Conservation (phyloP, 306 rosid genomes). For the Castanopsis chinensis region DNA sequence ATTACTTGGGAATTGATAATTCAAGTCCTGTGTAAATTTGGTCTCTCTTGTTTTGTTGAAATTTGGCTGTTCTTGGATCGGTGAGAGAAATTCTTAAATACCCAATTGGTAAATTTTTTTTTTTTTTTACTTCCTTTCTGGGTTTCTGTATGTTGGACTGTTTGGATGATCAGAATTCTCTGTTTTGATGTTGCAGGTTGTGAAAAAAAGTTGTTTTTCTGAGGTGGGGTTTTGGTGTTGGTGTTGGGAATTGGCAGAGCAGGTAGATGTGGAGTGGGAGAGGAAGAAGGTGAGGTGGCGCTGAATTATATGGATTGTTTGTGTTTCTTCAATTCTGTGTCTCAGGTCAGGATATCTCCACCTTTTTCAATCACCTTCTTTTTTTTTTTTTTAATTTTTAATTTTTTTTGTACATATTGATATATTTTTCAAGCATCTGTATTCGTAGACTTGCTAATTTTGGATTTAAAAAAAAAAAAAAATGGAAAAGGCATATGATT, state of each 20-base stretch:
- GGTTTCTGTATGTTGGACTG: conserved; percentile 19
- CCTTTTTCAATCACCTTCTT: conserved; percentile 1
- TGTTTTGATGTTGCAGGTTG: conserved; percentile 25
- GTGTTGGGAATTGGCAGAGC: conserved; percentile 15
- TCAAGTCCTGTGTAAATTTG: conserved; percentile 29
- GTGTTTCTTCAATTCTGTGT: conserved; percentile 71
- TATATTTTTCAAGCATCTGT: not conserved
- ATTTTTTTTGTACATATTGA: conserved; percentile 3
- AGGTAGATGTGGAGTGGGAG: conserved; percentile 55
- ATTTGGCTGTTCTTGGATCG: conserved; percentile 41
- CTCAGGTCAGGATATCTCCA: conserved; percentile 53
- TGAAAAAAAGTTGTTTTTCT: conserved; percentile 15
- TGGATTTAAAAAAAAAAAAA: too few species aligned
- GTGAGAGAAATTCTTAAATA: conserved; percentile 26
- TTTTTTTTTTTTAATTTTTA: not conserved
- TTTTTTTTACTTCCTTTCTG: not conserved
- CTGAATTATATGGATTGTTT: conserved; percentile 65
- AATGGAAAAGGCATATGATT: not conserved
- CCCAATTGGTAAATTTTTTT: conserved; percentile 12
- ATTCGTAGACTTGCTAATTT: not conserved
- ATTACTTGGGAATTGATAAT: conserved; percentile 18
- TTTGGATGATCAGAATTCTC: conserved; percentile 36
- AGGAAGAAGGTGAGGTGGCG: conserved; percentile 44
- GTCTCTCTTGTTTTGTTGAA: conserved; percentile 28
- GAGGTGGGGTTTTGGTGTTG: conserved; percentile 18